Evolutionary conservation across 768 basidiomycete genomes (phyloP), one percentile per base, ranked within the genome.

Genomic region (Agaricus subrufescens): DNA sequence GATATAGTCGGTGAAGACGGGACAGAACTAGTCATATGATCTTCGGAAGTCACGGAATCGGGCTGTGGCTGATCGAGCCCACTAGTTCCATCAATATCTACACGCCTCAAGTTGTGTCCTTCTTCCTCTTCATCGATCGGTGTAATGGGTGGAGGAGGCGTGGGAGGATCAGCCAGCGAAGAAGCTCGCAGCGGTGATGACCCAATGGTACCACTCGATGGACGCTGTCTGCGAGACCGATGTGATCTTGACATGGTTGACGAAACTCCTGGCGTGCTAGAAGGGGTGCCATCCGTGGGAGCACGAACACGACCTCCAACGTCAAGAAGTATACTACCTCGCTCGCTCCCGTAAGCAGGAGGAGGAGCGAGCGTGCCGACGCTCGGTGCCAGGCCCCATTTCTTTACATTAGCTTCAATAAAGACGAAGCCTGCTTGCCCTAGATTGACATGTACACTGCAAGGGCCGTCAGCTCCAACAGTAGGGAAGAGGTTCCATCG

Each of bases 351-450:
- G 70, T 98, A 98, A 0, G 97, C 95, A 4, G 97, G 97, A 29
- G 97, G 97, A 14, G 97, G 97, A 1, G 96, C 96, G 9, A 98
- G 80, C 0, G 97, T 98, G 46, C 97, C 97, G 12, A 95, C 88
- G 68, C 94, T 97, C 7, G 97, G 97, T 34, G 97, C 97, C 31
- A 98, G 73, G 15, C 97, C 97, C 97, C 97, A 99, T 69, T 98
- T 98, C 81, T 99, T 99, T 60, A 99, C 97, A 67, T 99, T 98
- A 34, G 97, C 97, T 73, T 99, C 97, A 65, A 99, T 98, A 64
- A 97, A 98, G 39, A 98, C 97, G 67, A 99, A 99, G 4, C 97
- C 97, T 4, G 92, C 88, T 72, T 98, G 97, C 7, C 97, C 97
- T 12, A 99, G 82, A 69, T 99, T 99, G 66, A 98, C 91, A 63